A percentile compares a stretch with the other conserved stretches of the same genome.
Conservation (phyloP, 2,329 filamentous ascomycete species). For the Dactylellina drechsleri region DNA sequence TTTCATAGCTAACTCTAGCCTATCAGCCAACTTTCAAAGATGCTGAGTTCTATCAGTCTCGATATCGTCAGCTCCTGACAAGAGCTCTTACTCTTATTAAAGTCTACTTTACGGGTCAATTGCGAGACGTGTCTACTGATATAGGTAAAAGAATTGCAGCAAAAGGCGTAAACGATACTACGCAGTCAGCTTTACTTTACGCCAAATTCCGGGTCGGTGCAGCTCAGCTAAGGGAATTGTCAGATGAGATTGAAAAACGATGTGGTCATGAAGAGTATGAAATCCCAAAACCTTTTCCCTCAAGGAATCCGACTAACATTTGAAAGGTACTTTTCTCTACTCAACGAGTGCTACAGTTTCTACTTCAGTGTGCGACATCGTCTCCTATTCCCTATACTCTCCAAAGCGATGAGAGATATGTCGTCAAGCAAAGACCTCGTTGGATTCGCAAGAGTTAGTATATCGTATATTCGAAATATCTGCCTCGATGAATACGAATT, state of each 20-base stretch:
- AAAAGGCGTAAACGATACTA: slow-evolving; percentile 76
- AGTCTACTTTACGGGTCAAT: slow-evolving; percentile 72
- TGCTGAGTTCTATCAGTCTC: slow-evolving; percentile 64
- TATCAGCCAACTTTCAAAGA: slow-evolving; percentile 56
- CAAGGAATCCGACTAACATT: slow-evolving; percentile 56
- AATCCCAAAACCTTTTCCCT: slow-evolving; percentile 64
- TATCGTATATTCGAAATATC: slow-evolving; percentile 73
- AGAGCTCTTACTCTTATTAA: slow-evolving; percentile 74
- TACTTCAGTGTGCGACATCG: slow-evolving; percentile 57
- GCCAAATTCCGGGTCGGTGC: slow-evolving; percentile 76
- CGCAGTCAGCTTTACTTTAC: slow-evolving; percentile 76
- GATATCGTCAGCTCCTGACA: slow-evolving; percentile 62
- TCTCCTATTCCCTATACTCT: slow-evolving; percentile 56
- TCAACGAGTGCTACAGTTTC: slow-evolving; percentile 58
- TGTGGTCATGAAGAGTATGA: slow-evolving; percentile 70
- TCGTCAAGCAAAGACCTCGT: slow-evolving; percentile 71
- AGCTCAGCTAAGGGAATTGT: slow-evolving; percentile 73
- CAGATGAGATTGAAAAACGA: slow-evolving; percentile 74
- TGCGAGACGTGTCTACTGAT: slow-evolving; percentile 71
- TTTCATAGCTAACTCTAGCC: not conserved
- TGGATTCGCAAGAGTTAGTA: slow-evolving; percentile 71
- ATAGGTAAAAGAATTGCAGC: slow-evolving; percentile 69
- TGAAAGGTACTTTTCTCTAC: slow-evolving; percentile 57
- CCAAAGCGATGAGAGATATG: slow-evolving; percentile 64
- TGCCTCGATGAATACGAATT: slow-evolving; percentile 75